Evolutionary conservation across 768 basidiomycete species (phyloP).

Genomic region (Amylocystis lapponica): DNA sequence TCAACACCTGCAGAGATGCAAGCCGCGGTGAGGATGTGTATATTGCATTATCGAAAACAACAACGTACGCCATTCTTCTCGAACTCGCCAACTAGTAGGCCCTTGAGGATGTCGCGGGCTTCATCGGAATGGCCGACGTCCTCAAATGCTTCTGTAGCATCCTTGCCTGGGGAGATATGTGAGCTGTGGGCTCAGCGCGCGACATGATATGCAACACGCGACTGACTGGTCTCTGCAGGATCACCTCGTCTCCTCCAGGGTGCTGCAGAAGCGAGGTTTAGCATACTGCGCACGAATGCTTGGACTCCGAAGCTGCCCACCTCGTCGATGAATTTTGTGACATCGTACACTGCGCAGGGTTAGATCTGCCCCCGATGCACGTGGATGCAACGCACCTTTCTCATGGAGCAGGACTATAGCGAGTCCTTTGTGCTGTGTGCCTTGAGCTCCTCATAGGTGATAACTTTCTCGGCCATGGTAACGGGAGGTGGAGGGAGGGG

Average conservation of each 20-base stretch:
- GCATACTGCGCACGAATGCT: background rate
- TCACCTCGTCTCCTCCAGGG: constrained; percentile 97
- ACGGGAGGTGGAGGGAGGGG: constrained; percentile 13
- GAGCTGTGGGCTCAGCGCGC: no score
- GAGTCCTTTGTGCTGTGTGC: constrained; percentile 67
- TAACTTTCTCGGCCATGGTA: constrained; percentile 37
- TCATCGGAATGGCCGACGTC: constrained; percentile 99
- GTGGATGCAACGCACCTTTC: no score
- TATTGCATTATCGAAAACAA: background rate
- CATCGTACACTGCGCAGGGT: constrained; percentile 75
- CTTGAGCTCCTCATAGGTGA: constrained; percentile 75
- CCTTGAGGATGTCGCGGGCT: constrained; percentile 78
- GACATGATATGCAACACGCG: no score
- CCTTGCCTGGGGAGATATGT: constrained; percentile 54
- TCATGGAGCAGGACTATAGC: constrained; percentile 79
- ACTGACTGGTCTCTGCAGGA: constrained; percentile 88
- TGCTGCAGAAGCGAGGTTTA: constrained; percentile 40
- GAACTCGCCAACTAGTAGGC: constrained; percentile 78
- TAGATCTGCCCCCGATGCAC: no score
- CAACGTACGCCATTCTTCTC: constrained; percentile 59
- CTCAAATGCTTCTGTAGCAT: constrained; percentile 98
- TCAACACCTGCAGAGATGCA: constrained; percentile 41
- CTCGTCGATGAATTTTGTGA: constrained; percentile 93
- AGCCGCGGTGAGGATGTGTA: background rate
- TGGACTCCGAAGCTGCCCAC: constrained; percentile 33